Percentiles rank a stretch among this genome's conserved stretches.
phyloP scores from a whole-genome alignment of 306 rosid genomes.

The Quercus ilex region DNA sequence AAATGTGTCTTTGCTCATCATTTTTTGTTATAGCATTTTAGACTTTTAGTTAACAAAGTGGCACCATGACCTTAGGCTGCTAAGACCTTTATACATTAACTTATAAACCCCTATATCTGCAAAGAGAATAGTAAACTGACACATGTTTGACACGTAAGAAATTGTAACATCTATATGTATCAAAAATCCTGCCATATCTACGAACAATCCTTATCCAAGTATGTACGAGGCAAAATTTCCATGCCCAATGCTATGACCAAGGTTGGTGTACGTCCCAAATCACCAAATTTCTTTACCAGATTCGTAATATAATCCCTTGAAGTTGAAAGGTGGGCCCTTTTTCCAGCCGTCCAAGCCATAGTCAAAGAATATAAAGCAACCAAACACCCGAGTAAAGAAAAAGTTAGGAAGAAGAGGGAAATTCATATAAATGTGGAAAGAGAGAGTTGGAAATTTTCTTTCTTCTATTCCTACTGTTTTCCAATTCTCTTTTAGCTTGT shows the following conservation, averaged over 20 bases:
- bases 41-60: too few species aligned
- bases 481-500: conserved; percentile 17
- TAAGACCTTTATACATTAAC: not conserved
- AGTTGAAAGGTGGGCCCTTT: conserved; percentile 1
- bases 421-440: conserved; percentile 6
- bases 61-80: too few species aligned
- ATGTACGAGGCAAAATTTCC: not conserved
- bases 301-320: not conserved
- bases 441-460: conserved; percentile 13
- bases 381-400: not conserved
- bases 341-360: conserved; percentile 20
- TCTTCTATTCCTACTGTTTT: conserved; percentile 1
- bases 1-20: too few species aligned
- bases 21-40: too few species aligned
- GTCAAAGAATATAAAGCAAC: conserved; percentile 26
- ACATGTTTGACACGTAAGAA: too few species aligned
- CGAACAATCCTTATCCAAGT: too few species aligned
- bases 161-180: too few species aligned
- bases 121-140: too few species aligned
- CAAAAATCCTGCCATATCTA: too few species aligned
- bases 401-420: not conserved
- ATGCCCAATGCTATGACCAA: not conserved
- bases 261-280: conserved; percentile 10
- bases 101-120: not conserved
- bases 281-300: conserved; percentile 11